Conservation (phyloP, 208 protist genomes). For the Zelonia costaricensis region DNA sequence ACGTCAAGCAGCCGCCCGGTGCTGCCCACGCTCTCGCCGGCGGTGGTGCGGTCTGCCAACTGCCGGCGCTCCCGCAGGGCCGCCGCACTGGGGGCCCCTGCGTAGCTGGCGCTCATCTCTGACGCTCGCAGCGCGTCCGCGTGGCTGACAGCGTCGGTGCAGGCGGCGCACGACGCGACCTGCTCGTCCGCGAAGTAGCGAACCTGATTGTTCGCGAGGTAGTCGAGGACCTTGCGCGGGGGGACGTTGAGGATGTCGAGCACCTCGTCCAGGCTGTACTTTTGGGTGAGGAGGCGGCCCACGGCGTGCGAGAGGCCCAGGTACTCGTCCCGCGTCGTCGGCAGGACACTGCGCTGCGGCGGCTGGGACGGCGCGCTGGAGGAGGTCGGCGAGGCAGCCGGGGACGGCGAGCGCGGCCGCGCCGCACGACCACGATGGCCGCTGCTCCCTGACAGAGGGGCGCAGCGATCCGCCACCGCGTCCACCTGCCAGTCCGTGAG, state of each 20-base stretch:
- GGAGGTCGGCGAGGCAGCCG: no score
- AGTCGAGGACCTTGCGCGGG: conserved; percentile 64
- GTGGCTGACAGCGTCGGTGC: conserved; percentile 49
- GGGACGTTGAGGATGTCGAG: conserved; percentile 53
- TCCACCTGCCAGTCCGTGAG: conserved; percentile 17
- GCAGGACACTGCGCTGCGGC: conserved; percentile 8
- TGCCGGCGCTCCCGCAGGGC: conserved; percentile 28
- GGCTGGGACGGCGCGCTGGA: neutral
- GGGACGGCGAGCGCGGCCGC: neutral
- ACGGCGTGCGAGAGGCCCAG: conserved; percentile 76
- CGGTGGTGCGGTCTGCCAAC: conserved; percentile 39
- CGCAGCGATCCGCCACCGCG: neutral
- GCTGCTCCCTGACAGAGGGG: neutral
- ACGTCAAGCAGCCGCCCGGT: conserved; percentile 37
- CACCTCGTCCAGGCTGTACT: conserved; percentile 65
- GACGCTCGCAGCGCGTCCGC: conserved; percentile 53
- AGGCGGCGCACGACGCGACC: conserved; percentile 50
- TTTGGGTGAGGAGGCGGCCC: conserved; percentile 78
- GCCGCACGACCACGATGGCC: neutral
- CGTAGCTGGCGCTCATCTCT: conserved; percentile 19
- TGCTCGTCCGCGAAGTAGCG: conserved; percentile 63
- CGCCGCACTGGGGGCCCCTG: conserved; percentile 7
- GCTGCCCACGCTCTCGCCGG: conserved; percentile 39
- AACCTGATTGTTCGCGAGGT: conserved; percentile 75
- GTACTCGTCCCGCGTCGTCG: conserved; percentile 70